These are phyloP conservation scores for Aspergillus asperescens DNA, from an alignment of 495 filamentous ascomycete species.

Conservation along the genomic window DNA sequence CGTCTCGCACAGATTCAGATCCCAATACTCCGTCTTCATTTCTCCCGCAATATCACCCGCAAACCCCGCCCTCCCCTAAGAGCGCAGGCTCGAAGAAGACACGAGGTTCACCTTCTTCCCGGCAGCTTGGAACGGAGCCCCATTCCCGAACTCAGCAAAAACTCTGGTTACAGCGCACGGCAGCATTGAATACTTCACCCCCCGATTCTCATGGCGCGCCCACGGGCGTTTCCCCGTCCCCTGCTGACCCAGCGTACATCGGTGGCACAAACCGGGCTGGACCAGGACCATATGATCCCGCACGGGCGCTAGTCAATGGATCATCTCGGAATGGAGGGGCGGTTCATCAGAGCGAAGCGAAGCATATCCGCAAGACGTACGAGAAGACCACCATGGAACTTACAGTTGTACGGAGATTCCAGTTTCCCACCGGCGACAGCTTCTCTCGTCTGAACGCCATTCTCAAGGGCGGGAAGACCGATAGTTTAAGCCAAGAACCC, in stretches of 20 bases:
- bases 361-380: slow-evolving; percentile 42
- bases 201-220: slow-evolving; percentile 39
- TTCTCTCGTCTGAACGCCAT: slow-evolving; percentile 35
- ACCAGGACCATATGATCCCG: slow-evolving; percentile 30
- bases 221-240: slow-evolving; percentile 25
- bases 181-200: slow-evolving; percentile 44
- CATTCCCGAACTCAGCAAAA: slow-evolving; percentile 46
- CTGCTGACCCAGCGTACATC: slow-evolving; percentile 33
- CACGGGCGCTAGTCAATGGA: slow-evolving; percentile 32
- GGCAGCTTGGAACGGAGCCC: slow-evolving; percentile 32
- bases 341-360: slow-evolving; percentile 36
- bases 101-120: slow-evolving; percentile 32
- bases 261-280: slow-evolving; percentile 23
- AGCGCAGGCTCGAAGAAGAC: slow-evolving; percentile 15
- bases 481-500: slow-evolving; percentile 12
- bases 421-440: slow-evolving; percentile 40
- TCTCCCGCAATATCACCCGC: slow-evolving; percentile 45
- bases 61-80: slow-evolving; percentile 41
- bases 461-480: slow-evolving; percentile 20
- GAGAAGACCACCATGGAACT: slow-evolving; percentile 42
- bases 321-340: slow-evolving; percentile 23
- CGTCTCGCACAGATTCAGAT: slow-evolving; percentile 42
- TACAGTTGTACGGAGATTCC: slow-evolving; percentile 41
- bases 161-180: slow-evolving; percentile 46
- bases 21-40: slow-evolving; percentile 47